Percentiles rank a stretch among this genome's conserved stretches.
phyloP scores from a whole-genome alignment of 805 yeast genomes.

The Teunomyces panamensis region DNA sequence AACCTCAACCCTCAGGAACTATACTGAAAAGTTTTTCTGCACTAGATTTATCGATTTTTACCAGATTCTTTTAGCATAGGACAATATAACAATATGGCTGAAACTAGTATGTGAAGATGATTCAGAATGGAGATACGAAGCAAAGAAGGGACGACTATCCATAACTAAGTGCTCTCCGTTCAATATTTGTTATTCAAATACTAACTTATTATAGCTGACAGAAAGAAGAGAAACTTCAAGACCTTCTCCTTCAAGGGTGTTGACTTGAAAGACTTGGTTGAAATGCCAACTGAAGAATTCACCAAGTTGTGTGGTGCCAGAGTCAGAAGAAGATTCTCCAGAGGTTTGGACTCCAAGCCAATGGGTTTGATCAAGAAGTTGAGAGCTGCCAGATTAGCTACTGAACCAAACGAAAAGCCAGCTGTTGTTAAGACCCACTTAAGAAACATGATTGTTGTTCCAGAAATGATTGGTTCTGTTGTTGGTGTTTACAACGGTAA shows the following conservation, averaged over 20 bases:
- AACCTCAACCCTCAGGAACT: slow-evolving; percentile 2
- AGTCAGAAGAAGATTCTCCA: slow-evolving; percentile 99
- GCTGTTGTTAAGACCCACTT: slow-evolving; percentile 97
- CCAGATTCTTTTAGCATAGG: slow-evolving; percentile 8
- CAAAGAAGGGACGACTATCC: background rate
- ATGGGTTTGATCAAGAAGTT: slow-evolving; percentile 95
- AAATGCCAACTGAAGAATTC: slow-evolving; percentile 94
- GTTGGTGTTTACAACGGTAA: slow-evolving; percentile 99
- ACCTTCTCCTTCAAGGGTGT: slow-evolving; percentile 99
- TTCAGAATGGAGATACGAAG: background rate
- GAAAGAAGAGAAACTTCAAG: slow-evolving; percentile 90
- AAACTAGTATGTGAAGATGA: slow-evolving; percentile 30
- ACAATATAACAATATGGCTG: slow-evolving; percentile 28
- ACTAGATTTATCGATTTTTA: slow-evolving; percentile 9
- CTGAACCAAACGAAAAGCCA: slow-evolving; percentile 94
- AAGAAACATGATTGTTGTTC: slow-evolving; percentile 97
- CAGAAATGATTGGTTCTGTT: slow-evolving; percentile 99
- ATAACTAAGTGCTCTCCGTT: background rate
- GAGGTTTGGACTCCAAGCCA: slow-evolving; percentile 95
- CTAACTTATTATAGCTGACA: slow-evolving; percentile 43
- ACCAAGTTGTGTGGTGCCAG: slow-evolving; percentile 96
- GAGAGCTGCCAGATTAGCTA: slow-evolving; percentile 92
- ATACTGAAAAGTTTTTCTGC: slow-evolving; percentile 12
- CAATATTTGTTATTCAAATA: slow-evolving; percentile 3
- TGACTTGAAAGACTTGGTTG: slow-evolving; percentile 90